These are phyloP conservation scores for Yamagishiella unicocca DNA, from an alignment of 139 green algal species.

Conservation along the genomic window DNA sequence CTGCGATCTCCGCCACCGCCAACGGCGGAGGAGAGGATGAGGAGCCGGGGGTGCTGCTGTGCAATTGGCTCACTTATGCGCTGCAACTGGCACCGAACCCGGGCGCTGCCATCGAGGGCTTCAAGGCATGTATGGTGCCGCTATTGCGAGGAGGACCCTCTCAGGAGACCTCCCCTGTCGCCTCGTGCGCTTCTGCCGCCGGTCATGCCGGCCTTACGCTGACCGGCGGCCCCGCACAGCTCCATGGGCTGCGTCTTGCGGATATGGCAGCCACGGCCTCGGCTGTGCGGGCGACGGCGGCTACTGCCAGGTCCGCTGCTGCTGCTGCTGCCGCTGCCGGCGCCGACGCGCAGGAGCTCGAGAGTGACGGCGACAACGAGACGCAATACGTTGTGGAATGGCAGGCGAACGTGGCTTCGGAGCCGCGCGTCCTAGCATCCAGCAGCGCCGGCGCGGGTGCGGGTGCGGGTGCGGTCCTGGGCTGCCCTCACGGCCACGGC, in stretches of 20 bases:
- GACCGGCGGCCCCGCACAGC: not conserved
- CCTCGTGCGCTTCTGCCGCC: not conserved
- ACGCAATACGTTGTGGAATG: constrained; percentile 11
- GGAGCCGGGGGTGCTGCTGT: not conserved
- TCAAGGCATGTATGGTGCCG: not conserved
- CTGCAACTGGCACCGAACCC: not conserved
- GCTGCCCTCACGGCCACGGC: not conserved
- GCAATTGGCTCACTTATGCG: not conserved
- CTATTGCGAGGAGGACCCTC: not conserved
- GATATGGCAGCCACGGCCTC: not conserved
- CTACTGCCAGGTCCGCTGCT: not conserved
- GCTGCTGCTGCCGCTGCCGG: too few relatives aligned
- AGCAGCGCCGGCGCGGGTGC: not conserved
- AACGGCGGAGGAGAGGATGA: not conserved
- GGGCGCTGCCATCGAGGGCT: not conserved
- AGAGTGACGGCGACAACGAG: not conserved
- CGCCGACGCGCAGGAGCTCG: not conserved
- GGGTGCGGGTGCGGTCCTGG: not conserved
- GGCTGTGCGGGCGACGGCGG: not conserved
- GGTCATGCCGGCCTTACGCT: not conserved
- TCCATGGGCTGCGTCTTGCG: not conserved
- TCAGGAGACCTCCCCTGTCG: not conserved
- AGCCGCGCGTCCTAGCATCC: not conserved
- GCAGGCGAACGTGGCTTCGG: not conserved
- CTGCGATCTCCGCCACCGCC: not conserved